phyloP scores from a whole-genome alignment of 2,329 filamentous ascomycete species.

The Microascus cirrosus region DNA sequence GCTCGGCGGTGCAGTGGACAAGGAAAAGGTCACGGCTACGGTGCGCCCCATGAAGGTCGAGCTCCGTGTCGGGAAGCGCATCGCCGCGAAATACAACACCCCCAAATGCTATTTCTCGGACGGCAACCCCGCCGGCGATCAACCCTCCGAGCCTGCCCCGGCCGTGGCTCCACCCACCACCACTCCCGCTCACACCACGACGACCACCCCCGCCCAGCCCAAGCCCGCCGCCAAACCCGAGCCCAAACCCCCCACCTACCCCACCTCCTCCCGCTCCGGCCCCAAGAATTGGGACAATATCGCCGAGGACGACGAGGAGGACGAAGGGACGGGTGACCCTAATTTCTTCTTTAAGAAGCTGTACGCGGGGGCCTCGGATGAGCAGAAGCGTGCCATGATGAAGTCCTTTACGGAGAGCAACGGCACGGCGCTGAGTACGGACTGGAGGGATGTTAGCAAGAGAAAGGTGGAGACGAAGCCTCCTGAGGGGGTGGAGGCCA shows the following conservation, averaged over 20 bases:
- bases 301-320: conserved; percentile 44
- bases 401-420: conserved; percentile 95
- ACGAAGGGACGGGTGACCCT: conserved; percentile 42
- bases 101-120: conserved; percentile 7
- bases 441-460: conserved; percentile 72
- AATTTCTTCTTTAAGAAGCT: conserved; percentile 85
- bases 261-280: conserved; percentile 73
- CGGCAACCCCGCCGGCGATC: not conserved
- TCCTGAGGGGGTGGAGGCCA: conserved; percentile 67
- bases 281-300: conserved; percentile 90
- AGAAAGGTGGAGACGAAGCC: conserved; percentile 61
- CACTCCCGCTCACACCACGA: not conserved
- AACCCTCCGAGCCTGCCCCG: not conserved
- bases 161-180: not conserved
- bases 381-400: conserved; percentile 89
- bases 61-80: conserved; percentile 58
- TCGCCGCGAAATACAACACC: conserved; percentile 56
- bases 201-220: conserved; percentile 3
- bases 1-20: not conserved
- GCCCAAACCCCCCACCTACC: conserved; percentile 50
- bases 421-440: conserved; percentile 83
- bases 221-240: not conserved
- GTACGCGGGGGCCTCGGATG: conserved; percentile 64
- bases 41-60: conserved; percentile 75
- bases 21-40: conserved; percentile 32